Base-by-base conservation (phyloP, 176 grass and related monocot species). In the Carex pumila region DNA sequence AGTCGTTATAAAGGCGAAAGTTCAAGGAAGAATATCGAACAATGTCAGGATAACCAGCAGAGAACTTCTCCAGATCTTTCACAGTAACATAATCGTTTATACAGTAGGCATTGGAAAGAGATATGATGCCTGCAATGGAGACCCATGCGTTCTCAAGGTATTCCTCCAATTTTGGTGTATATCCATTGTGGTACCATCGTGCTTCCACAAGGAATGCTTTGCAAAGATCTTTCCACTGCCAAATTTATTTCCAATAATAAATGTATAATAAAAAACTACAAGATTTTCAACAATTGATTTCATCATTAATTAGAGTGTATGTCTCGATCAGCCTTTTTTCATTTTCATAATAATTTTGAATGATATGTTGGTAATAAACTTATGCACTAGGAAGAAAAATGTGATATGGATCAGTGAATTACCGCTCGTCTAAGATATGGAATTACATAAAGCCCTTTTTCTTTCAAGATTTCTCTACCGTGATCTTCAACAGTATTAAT, bases 131-230 rank as follows among this genome's bases (percentile, higher is more conserved):
- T 12, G 55, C 13, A 13, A 43, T 19, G 3, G 87, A 61, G 12
- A 85, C 3, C 81, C 49, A 64, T 53, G 61, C 82, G 17, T 88
- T 88, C 3, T 84, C 39, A 8, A 89, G 34, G 53, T 89, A 89
- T 82, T 82, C 22, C 9, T 82, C 22, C 9, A 89, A 12, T 31
- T 19, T 85, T 8, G 83, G 87, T 30, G 22, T 22, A 21, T 82
- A 60, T 37, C 63, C 63, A 10, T 66, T 68, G 37, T 85, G 12
- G 14, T 74, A 73, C 87, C 87, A 88, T 39, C 84, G 81, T 31
- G 80, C 81, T 70, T 88, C 86, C 47, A 58, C 12, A 9, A 88
- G 22, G 50, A 13, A 88, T n/a, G 81, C 15, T 60, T 84, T 88
- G 29, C 86, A 85, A 18, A 80, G 31, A 79, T 88, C 34, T 62